Conservation (phyloP, 2,329 filamentous ascomycete species). For the Huntiella bhutanensis region DNA sequence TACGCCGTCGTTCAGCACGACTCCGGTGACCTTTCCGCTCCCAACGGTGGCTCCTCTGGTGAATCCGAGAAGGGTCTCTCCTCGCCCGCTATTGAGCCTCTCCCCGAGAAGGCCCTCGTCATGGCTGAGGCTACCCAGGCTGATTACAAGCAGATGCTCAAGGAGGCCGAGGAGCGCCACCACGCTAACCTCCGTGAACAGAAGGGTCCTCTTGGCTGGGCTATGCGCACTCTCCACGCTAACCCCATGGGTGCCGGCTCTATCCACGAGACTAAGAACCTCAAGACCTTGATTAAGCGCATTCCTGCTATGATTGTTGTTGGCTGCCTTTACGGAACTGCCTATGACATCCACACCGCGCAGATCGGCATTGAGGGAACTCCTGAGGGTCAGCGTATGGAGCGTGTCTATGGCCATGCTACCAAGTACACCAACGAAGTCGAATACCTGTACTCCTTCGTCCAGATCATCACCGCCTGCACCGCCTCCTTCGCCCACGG, state of each 20-base stretch:
- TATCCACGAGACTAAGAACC: conserved; percentile 57
- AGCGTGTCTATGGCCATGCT: conserved; percentile 43
- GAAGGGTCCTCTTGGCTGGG: conserved; percentile 59
- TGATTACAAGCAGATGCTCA: conserved; percentile 43
- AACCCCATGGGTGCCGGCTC: conserved; percentile 55
- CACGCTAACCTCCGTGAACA: conserved; percentile 44
- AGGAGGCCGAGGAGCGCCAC: conserved; percentile 34
- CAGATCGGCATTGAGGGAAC: conserved; percentile 53
- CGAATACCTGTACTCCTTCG: conserved; percentile 49
- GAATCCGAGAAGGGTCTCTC: conserved; percentile 21
- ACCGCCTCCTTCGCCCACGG: conserved; percentile 60
- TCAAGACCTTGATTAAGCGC: conserved; percentile 42
- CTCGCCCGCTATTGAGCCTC: conserved; percentile 17
- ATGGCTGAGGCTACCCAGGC: conserved; percentile 29
- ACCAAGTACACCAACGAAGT: conserved; percentile 51
- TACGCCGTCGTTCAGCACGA: conserved; percentile 51
- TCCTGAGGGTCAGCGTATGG: conserved; percentile 54
- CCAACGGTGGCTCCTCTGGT: conserved; percentile 23
- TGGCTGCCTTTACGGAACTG: conserved; percentile 49
- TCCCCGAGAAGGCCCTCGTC: conserved; percentile 26
- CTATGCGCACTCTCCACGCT: conserved; percentile 56
- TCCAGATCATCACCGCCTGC: conserved; percentile 48
- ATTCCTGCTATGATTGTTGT: conserved; percentile 47
- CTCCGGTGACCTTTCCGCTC: conserved; percentile 14
- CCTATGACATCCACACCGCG: conserved; percentile 69